Evolutionary conservation across 2,329 filamentous ascomycete species (phyloP), one percentile per base, ranked within the genome.

Genomic region (Daldinia eschscholtzii): DNA sequence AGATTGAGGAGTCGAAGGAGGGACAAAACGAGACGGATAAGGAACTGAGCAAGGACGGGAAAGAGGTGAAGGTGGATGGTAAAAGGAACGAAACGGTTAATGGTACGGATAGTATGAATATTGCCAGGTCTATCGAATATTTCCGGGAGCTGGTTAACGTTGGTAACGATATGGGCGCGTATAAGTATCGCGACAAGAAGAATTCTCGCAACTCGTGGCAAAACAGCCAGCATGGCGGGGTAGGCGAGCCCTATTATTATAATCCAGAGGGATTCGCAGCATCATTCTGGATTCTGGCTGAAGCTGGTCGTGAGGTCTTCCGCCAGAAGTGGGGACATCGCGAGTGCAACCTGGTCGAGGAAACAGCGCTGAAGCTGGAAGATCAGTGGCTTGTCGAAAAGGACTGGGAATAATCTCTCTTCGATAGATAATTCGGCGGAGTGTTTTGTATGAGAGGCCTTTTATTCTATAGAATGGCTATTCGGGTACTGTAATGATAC

Each of bases 231-330:
- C 80, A 77, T 4, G 86, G 86, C 33, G 86, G 86, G 1, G 59
- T 80, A 26, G 85, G 83, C 13, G 86, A 88, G 73, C 85, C 85
- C 1, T 88, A 83, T 67, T 85, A 87, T 75, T 83, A 86, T 67
- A 79, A 84, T 58, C 70, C 82, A 0, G 80, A 80, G 1, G 86
- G 85, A 1, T 78, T 86, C 59, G 79, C 81, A 3, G 75, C 79
- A 53, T 82, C 78, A 1, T 80, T 86, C 63, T 79, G 81, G 64
- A 77, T 86, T 57, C 74, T 83, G 18, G 84, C 83, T 30, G 83
- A 84, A 69, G 80, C 82, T 18, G 84, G 84, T 0, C 74, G 78
- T n/a, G 77, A 79, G 65, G 77, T 83, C 7, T 77, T 76, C 67
- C 70, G 73, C 30, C 73, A 74, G 64, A 77, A 77, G 70, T 77